Evolutionary conservation across 1,284 basidiomycete species (phyloP).

Genomic region (Neonothopanus nambi): DNA sequence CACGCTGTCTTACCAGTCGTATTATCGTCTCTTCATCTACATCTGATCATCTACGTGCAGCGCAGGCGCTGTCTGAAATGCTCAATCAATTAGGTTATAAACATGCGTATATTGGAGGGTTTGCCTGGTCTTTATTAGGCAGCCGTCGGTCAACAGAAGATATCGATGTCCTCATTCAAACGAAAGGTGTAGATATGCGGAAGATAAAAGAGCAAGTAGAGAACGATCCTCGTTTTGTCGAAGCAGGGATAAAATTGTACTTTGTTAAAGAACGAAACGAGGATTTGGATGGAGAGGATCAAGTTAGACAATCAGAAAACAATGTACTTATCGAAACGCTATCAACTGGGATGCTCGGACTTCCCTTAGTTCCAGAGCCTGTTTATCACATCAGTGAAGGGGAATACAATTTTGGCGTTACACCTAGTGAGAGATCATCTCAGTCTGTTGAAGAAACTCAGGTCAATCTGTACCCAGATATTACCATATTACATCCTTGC

Average conservation of each 20-base stretch:
- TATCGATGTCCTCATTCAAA: conserved; percentile 36
- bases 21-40: too few species aligned
- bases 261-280: conserved; percentile 27
- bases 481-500: conserved; percentile 31
- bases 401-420: too few species aligned
- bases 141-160: conserved; percentile 23
- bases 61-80: too few species aligned
- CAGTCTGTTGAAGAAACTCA: conserved; percentile 5
- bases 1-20: too few species aligned
- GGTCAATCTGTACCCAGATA: conserved; percentile 16
- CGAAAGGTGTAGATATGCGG: conserved; percentile 22
- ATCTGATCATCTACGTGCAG: too few species aligned
- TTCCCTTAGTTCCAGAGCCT: conserved; percentile 27
- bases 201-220: conserved; percentile 23
- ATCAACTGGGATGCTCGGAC: conserved; percentile 29
- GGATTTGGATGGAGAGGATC: background rate
- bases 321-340: conserved; percentile 28
- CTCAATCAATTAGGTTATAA: conserved; percentile 19
- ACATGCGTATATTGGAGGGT: conserved; percentile 25
- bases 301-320: background rate
- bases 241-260: conserved; percentile 28
- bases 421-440: too few species aligned
- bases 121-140: background rate
- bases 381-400: conserved; percentile 16
- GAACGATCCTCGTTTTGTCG: conserved; percentile 27